phyloP scores from a whole-genome alignment of 352 stramenopile genomes.

The Thalassiosira ordinaria region DNA sequence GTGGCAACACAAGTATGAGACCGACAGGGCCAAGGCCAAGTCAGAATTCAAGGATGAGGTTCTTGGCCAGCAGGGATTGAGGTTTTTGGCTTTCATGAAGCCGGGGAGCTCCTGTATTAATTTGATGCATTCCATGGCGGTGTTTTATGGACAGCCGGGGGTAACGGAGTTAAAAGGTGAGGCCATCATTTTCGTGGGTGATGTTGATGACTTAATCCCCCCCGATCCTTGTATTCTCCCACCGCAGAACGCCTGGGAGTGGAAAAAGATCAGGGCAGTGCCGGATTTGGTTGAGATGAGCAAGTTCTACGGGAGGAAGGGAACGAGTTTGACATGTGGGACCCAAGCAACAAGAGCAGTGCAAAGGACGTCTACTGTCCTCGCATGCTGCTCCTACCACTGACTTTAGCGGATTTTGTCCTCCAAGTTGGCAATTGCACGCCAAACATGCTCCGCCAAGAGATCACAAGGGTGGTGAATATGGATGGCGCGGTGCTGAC shows the following conservation, averaged over 20 bases:
- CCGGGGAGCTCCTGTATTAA: not conserved
- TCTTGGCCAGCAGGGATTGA: not conserved
- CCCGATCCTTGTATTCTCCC: not conserved
- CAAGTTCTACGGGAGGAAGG: not conserved
- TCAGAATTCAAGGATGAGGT: not conserved
- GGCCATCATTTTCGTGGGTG: not conserved
- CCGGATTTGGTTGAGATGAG: not conserved
- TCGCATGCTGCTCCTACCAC: not conserved
- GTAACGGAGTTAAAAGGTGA: not conserved
- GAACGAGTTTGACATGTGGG: not conserved
- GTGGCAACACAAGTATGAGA: not conserved
- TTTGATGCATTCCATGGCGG: not conserved
- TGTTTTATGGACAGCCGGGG: not conserved
- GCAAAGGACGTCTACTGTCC: not conserved
- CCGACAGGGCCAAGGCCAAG: not conserved
- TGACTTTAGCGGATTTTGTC: not conserved
- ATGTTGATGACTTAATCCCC: not conserved
- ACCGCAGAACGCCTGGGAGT: not conserved
- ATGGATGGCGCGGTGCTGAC: not conserved
- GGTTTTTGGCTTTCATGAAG: not conserved
- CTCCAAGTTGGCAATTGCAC: not conserved
- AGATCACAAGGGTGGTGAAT: not conserved
- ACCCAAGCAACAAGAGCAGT: not conserved
- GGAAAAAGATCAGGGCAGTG: not conserved
- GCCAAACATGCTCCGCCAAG: not conserved